Percentiles rank a stretch among this genome's conserved stretches.
These are phyloP conservation scores for Yamadazyma scolyti DNA, from an alignment of 805 yeast species.

Conservation along the genomic window DNA sequence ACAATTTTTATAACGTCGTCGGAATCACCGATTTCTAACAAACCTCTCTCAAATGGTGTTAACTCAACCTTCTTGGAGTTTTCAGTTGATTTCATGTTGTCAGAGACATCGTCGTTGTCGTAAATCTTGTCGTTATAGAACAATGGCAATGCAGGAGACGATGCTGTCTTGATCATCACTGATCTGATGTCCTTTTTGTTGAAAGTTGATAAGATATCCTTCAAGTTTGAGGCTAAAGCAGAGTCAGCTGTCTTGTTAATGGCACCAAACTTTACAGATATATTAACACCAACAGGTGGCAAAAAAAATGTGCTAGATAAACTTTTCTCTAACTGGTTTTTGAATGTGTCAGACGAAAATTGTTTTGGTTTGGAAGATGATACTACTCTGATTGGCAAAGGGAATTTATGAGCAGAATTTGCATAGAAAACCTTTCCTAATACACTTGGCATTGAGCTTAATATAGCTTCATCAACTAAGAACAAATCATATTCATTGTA, in stretches of 20 bases:
- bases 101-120: constrained; percentile 45
- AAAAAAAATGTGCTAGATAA: constrained; percentile 56
- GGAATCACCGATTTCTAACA: constrained; percentile 76
- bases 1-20: constrained; percentile 65
- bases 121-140: constrained; percentile 60
- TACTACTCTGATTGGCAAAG: constrained; percentile 35
- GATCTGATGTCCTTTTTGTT: constrained; percentile 47
- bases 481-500: constrained; percentile 67
- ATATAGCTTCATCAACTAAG: constrained; percentile 77
- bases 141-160: constrained; percentile 83
- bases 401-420: constrained; percentile 51
- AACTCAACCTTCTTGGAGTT: constrained; percentile 30
- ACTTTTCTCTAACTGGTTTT: constrained; percentile 56
- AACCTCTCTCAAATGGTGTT: constrained; percentile 66
- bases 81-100: constrained; percentile 17
- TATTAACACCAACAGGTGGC: constrained; percentile 70
- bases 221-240: constrained; percentile 56
- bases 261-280: constrained; percentile 67
- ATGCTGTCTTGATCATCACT: constrained; percentile 59
- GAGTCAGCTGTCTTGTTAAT: constrained; percentile 31
- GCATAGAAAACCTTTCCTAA: constrained; percentile 76
- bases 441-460: constrained; percentile 75
- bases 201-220: constrained; percentile 50
- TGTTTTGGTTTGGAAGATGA: constrained; percentile 27
- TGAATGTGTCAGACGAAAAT: constrained; percentile 48